These are phyloP conservation scores for Colletotrichum higginsianum DNA, from an alignment of 2,329 filamentous ascomycete genomes.

Conservation along the genomic window DNA sequence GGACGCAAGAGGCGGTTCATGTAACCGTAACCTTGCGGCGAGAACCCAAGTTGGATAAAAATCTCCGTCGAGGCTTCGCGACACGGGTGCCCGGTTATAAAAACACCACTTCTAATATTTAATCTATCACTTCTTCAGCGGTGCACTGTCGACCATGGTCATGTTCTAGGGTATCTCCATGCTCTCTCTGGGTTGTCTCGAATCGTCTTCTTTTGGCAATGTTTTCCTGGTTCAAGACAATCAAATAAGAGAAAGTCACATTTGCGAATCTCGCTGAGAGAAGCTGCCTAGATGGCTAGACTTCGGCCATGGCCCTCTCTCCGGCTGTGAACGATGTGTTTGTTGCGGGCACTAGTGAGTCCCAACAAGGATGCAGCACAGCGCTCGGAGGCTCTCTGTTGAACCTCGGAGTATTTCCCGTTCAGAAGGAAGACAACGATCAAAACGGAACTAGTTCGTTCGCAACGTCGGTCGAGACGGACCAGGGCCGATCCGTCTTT, in stretches of 20 bases:
- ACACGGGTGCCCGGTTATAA: neutral
- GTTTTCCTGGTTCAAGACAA: neutral
- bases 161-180: neutral
- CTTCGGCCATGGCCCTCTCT: neutral
- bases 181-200: neutral
- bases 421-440: slow-evolving; percentile 9
- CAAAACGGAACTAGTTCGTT: slow-evolving; percentile 7
- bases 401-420: slow-evolving; percentile 24
- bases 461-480: slow-evolving; percentile 6
- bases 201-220: neutral
- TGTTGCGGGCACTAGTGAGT: neutral
- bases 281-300: neutral
- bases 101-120: neutral
- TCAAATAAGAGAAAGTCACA: neutral
- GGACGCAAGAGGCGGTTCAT: slow-evolving; percentile 14
- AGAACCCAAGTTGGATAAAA: slow-evolving; percentile 6
- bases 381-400: slow-evolving; percentile 12
- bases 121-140: slow-evolving; percentile 16
- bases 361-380: neutral
- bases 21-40: slow-evolving; percentile 2
- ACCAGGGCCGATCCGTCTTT: slow-evolving; percentile 32
- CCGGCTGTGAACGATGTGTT: neutral
- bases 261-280: neutral
- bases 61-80: slow-evolving; percentile 11
- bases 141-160: slow-evolving; percentile 8